phyloP scores from a whole-genome alignment of 2,329 filamentous ascomycete genomes.

The Fusarium pseudoanthophilum region DNA sequence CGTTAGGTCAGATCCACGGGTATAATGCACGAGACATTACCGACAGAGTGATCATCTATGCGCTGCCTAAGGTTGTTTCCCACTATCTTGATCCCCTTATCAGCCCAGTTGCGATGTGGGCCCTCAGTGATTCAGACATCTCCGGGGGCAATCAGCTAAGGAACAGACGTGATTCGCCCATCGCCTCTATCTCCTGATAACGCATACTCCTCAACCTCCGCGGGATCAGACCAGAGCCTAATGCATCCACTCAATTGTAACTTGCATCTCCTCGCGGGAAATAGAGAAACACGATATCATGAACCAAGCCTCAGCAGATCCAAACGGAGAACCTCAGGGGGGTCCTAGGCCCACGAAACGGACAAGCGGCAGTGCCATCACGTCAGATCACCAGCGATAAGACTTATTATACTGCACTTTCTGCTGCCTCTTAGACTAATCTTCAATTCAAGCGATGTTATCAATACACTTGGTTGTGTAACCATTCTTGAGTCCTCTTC shows the following conservation, averaged over 20 bases:
- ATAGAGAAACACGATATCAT: constrained; percentile 32
- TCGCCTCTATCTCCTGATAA: constrained; percentile 33
- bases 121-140: constrained; percentile 40
- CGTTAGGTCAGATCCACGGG: no score
- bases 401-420: constrained; percentile 25
- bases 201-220: constrained; percentile 37
- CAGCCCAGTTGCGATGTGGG: constrained; percentile 29
- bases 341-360: constrained; percentile 1
- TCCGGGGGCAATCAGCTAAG: constrained; percentile 39
- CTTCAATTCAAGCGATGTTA: not conserved
- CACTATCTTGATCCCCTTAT: constrained; percentile 32
- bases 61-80: not conserved
- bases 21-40: constrained; percentile 12
- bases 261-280: constrained; percentile 47
- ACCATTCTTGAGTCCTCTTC: constrained; percentile 1
- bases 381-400: constrained; percentile 18
- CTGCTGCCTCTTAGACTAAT: constrained; percentile 3
- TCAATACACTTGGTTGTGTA: not conserved
- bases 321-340: constrained; percentile 9
- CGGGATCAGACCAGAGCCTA: constrained; percentile 33
- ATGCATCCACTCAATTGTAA: constrained; percentile 36
- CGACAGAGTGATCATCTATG: constrained; percentile 1
- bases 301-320: constrained; percentile 26
- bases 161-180: constrained; percentile 43
- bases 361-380: constrained; percentile 18